Evolutionary conservation across 2,329 filamentous ascomycete species (phyloP), one percentile per base, ranked within the genome.

Genomic region (Volutella citrinella): DNA sequence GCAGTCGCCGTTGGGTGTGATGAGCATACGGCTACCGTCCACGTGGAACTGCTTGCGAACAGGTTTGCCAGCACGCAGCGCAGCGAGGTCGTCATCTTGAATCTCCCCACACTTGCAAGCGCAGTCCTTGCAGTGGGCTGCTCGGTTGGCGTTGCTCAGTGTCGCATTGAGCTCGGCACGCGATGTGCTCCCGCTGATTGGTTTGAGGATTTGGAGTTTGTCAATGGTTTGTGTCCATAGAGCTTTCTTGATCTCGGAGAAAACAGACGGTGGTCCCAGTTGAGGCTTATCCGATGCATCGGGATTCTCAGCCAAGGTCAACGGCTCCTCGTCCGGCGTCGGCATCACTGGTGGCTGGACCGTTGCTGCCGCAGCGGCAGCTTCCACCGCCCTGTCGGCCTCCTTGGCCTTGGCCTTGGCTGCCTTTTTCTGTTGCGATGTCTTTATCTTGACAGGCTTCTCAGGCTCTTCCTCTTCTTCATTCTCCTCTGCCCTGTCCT

Each of bases 1-100:
- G 54, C 84, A 86, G 43, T 87, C 81, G 10, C 86, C 85, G 42
- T 84, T 80, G 1, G 85, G 83, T 0, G 85, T 89, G 32, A 90
- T 77, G 46, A 90, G 72, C 43, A 85, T 79, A 17, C 82, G 74
- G 56, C 75, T 72, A 35, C 78, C 80, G 42, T 84, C 80, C 3
- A 79, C 66, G 30, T 63, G 61, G 30, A 63, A 63, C 23, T 80
- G 61, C 56, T 82, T 83, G 40, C 72, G 74, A 8, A 84, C 76
- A 10, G 77, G 65, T 40, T 71, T 68, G 29, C 78, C 79, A 3
- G 69, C 65, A n/a, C 71, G 64, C 7, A 83, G 65, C 4, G 66
- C 57, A 11, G 68, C 63, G 19, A 79, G 70, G 41, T 84, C 79
- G 27, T 78, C 59, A 10, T 62, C 59, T 30, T 59, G 59, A 19